Percentiles rank a stretch among this genome's conserved stretches.
Evolutionary conservation across 805 yeast species (phyloP).

Genomic region (Saccharomycopsis malanga): DNA sequence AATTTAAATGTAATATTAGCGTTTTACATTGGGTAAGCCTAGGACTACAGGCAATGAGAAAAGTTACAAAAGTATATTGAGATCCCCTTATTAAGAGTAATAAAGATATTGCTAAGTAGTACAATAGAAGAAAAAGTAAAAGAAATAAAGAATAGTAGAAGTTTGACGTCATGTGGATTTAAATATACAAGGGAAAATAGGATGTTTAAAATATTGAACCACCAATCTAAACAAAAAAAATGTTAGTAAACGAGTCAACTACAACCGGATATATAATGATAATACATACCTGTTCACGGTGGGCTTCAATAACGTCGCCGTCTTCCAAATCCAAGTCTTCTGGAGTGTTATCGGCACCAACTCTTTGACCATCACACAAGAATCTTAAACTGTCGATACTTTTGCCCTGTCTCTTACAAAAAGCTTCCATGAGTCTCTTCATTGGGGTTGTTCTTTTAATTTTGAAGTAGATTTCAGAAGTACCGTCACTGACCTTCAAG

Average conservation of each 20-base stretch:
- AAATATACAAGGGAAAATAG: too few relatives aligned
- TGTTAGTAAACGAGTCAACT: too few relatives aligned
- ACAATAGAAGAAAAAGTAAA: neutral
- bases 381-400: conserved; percentile 76
- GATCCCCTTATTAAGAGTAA: too few relatives aligned
- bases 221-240: too few relatives aligned
- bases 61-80: too few relatives aligned
- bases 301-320: conserved; percentile 95
- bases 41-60: too few relatives aligned
- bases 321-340: conserved; percentile 90
- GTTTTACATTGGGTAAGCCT: too few relatives aligned
- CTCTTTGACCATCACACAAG: conserved; percentile 87
- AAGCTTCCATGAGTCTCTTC: conserved; percentile 94
- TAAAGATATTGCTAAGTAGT: neutral
- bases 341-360: conserved; percentile 84
- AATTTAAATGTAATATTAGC: too few relatives aligned
- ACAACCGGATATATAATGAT: too few relatives aligned
- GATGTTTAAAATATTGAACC: too few relatives aligned
- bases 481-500: conserved; percentile 89
- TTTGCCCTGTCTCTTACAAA: conserved; percentile 96
- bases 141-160: neutral
- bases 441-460: conserved; percentile 89
- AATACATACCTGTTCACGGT: conserved; percentile 87
- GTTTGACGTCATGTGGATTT: too few relatives aligned
- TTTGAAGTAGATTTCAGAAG: conserved; percentile 91